Evolutionary conservation across 352 stramenopile species (phyloP).

Genomic region (Saprolegnia diclina): DNA sequence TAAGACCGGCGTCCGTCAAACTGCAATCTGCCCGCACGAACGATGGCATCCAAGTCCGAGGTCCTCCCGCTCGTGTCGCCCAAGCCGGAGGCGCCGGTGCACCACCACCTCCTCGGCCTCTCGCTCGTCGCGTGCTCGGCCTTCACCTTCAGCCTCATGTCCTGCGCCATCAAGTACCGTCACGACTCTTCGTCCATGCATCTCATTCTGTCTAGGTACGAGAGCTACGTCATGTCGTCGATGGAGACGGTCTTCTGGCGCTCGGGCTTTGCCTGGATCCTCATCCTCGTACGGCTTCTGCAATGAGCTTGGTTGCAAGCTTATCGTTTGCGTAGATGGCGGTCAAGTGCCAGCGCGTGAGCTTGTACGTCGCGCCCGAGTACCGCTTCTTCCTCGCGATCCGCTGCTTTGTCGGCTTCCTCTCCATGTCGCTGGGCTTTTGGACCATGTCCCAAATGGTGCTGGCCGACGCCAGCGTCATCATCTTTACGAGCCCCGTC

Average conservation of each 20-base stretch:
- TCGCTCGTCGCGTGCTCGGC: slow-evolving; percentile 43
- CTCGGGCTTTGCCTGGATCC: slow-evolving; percentile 38
- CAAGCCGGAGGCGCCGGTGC: not conserved
- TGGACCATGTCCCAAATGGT: slow-evolving; percentile 72
- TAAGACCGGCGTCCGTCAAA: not conserved
- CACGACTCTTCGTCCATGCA: not conserved
- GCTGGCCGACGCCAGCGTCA: slow-evolving; percentile 53
- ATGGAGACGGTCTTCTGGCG: slow-evolving; percentile 60
- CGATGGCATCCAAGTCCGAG: slow-evolving; percentile 11
- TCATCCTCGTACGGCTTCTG: slow-evolving; percentile 36
- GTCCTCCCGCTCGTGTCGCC: slow-evolving; percentile 9
- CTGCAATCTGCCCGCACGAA: not conserved
- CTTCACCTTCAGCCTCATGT: slow-evolving; percentile 53
- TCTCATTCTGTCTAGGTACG: slow-evolving; percentile 23
- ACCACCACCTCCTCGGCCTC: slow-evolving; percentile 34
- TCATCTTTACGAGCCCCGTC: slow-evolving; percentile 61
- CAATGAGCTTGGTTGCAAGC: not conserved
- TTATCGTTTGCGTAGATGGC: slow-evolving; percentile 27
- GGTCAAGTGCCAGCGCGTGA: slow-evolving; percentile 32
- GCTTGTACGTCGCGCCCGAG: slow-evolving; percentile 31
- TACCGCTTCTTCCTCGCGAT: slow-evolving; percentile 56
- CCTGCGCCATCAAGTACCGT: slow-evolving; percentile 43
- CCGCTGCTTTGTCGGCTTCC: slow-evolving; percentile 47
- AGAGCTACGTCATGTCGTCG: slow-evolving; percentile 39
- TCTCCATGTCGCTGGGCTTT: slow-evolving; percentile 53